These are phyloP conservation scores for Sphagnum magellanicum DNA, from an alignment of 228 moss, liverwort and hornwort genomes.

Conservation along the genomic window DNA sequence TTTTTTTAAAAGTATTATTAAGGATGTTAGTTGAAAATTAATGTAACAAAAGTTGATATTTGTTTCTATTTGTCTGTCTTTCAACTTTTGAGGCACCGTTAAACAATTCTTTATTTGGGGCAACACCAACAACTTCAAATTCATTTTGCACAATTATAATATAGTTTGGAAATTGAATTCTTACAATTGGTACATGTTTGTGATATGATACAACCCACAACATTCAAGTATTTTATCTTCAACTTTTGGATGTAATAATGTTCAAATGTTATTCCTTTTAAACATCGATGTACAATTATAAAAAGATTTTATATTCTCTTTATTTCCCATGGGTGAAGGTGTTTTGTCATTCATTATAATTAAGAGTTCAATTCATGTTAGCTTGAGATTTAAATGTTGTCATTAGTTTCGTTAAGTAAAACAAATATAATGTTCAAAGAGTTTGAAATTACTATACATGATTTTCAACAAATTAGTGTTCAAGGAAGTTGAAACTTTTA, in stretches of 20 bases:
- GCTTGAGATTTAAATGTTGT: neutral
- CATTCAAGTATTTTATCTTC: slow-evolving; percentile 13
- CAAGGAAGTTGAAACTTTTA: too few relatives aligned
- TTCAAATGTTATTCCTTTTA: neutral
- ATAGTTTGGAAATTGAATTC: slow-evolving; percentile 58
- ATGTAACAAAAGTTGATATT: neutral
- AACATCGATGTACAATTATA: too few relatives aligned
- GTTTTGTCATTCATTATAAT: too few relatives aligned
- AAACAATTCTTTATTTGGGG: slow-evolving; percentile 60
- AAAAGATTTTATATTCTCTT: too few relatives aligned
- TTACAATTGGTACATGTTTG: too few relatives aligned
- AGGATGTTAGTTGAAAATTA: neutral
- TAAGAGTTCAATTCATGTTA: neutral
- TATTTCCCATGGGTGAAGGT: too few relatives aligned
- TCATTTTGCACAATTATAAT: slow-evolving; percentile 70
- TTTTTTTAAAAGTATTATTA: neutral
- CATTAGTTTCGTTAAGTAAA: too few relatives aligned
- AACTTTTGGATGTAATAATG: slow-evolving; percentile 12
- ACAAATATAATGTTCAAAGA: too few relatives aligned
- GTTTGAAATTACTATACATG: too few relatives aligned
- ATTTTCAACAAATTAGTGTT: too few relatives aligned
- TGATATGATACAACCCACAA: too few relatives aligned
- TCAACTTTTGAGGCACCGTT: slow-evolving; percentile 86
- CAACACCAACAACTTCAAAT: slow-evolving; percentile 45
- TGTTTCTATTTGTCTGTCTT: neutral